Percentiles rank a stretch among this genome's conserved stretches.
Conservation (phyloP, 1,284 basidiomycete genomes). For the Leccinum solheimii region DNA sequence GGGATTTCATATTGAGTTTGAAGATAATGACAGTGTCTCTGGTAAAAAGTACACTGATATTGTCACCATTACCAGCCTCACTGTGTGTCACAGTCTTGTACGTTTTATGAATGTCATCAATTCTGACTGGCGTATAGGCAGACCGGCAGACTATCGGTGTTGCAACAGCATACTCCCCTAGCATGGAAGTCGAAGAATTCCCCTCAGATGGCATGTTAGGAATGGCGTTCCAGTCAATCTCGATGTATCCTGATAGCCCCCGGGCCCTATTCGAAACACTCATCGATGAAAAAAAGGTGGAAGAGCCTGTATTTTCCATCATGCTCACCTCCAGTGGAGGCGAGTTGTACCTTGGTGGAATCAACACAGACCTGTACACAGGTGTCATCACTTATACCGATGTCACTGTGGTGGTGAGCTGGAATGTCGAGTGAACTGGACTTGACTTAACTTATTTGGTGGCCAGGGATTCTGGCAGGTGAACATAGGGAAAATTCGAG, state of each 20-base stretch:
- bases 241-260: background rate
- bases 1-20: background rate
- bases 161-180: background rate
- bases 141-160: background rate
- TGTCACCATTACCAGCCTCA: background rate
- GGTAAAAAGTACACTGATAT: background rate
- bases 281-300: background rate
- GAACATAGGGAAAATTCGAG: background rate
- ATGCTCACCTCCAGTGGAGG: background rate
- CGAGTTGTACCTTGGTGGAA: background rate
- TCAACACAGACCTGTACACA: background rate
- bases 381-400: background rate
- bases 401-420: background rate
- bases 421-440: background rate
- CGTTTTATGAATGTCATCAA: background rate
- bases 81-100: background rate
- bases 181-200: accelerated
- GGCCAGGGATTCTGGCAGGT: background rate
- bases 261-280: background rate
- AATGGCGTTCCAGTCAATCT: background rate
- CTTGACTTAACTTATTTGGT: background rate
- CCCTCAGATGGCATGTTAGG: background rate
- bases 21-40: background rate
- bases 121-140: background rate
- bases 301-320: background rate